Evolutionary conservation across 1,139 yeast species (phyloP).

Genomic region (Oligophagozyma castellii): DNA sequence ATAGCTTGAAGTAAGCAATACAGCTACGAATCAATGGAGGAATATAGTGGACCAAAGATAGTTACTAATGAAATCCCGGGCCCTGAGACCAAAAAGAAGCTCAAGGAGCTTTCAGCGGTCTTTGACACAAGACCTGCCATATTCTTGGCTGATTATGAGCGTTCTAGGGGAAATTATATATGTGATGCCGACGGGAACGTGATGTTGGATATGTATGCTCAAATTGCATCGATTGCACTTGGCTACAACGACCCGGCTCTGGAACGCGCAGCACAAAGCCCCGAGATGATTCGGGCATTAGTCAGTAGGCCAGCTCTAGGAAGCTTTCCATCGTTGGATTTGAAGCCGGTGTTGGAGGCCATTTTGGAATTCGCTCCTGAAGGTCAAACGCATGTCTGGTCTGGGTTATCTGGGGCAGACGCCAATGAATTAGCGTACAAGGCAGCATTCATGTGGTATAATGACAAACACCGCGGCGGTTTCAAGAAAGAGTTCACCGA

Average conservation of each 20-base stretch:
- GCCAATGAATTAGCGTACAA: constrained; percentile 69
- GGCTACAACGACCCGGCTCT: constrained; percentile 69
- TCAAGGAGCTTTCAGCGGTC: constrained; percentile 38
- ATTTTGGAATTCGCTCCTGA: constrained; percentile 59
- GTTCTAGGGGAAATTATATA: constrained; percentile 57
- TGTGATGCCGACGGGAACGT: constrained; percentile 59
- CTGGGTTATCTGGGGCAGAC: constrained; percentile 59
- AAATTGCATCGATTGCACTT: constrained; percentile 59
- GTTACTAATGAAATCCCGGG: constrained; percentile 43
- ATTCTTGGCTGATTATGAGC: constrained; percentile 51
- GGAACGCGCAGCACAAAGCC: constrained; percentile 44
- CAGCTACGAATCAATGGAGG: too few species aligned
- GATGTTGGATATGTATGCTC: constrained; percentile 53
- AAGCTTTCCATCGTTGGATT: constrained; percentile 53
- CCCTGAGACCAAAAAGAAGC: constrained; percentile 36
- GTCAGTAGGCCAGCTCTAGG: constrained; percentile 68
- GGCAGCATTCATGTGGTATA: constrained; percentile 68
- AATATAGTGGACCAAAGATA: constrained; percentile 39
- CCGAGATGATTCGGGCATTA: constrained; percentile 52
- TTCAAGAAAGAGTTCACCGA: constrained; percentile 34
- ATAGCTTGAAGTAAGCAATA: too few species aligned
- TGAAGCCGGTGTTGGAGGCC: constrained; percentile 35
- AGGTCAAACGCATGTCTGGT: constrained; percentile 53
- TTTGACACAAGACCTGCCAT: constrained; percentile 60
- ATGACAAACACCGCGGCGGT: constrained; percentile 40